Base-by-base conservation (phyloP, 2,329 filamentous ascomycete genomes). In the Calycina marina region DNA sequence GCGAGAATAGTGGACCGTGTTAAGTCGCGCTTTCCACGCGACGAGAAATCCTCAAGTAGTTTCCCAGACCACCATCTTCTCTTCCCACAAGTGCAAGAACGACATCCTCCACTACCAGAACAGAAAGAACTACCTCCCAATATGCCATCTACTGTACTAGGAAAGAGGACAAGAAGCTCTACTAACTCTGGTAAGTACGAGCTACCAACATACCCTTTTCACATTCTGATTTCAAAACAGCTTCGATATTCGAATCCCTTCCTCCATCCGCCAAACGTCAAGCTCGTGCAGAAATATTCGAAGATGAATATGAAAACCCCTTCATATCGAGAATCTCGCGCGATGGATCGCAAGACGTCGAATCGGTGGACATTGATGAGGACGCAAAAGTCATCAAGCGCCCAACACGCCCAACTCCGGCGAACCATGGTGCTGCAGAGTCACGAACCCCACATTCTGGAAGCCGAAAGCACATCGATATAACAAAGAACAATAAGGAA, bases 301-400 rank as follows among this genome's bases (percentile, higher is more conserved):
- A 77, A 43, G 70, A 80, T 44, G 78, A 85, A 54, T 80, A 83
- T 43, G 60, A 68, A 40, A 73, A 78, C 35, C 70, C 69, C 2
- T 65, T 70, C 37, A 43, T 60, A 31, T 57, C 52, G 5, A 55
- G 39, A 13, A 37, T 45, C 18, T 39, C 35, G 13, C 53, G 48
- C 36, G 44, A 52, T 37, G 40, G 40, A 42, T 39, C 35, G 41
- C 53, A 48, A 37, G 50, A 61, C 48, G 56, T 51, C 40, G 52
- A 57, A 39, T 51, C 53, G 33, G 57, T 61, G 51, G 56, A 62
- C 18, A 55, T 68, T 40, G 59, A 64, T 30, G 58, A 43, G 28
- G 32, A 40, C 24, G 29, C 39, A 39, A 48, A 35, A 39, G 41
- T 32, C 44, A 44, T 41, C 41, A 34, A 34, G 20, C 32, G 29